These are phyloP conservation scores for Candida freyschussii DNA, from an alignment of 1,139 yeast species.

Conservation along the genomic window DNA sequence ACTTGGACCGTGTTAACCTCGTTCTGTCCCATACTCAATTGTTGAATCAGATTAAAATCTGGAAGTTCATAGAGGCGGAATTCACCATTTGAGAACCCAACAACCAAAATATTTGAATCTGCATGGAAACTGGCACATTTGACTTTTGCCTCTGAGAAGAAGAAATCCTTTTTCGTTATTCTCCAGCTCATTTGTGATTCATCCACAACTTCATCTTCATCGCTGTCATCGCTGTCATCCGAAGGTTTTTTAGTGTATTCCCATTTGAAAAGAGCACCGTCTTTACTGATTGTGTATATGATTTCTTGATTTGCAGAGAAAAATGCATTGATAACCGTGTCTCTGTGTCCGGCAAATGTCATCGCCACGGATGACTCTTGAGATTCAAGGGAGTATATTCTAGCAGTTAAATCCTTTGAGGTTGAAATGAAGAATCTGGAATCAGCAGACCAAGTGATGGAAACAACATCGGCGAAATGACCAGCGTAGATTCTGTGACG, in stretches of 20 bases:
- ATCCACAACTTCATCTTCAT: constrained; percentile 37
- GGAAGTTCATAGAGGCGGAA: constrained; percentile 90
- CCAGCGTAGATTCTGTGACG: constrained; percentile 90
- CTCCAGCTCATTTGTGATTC: constrained; percentile 61
- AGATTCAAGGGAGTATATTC: constrained; percentile 73
- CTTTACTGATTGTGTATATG: constrained; percentile 87
- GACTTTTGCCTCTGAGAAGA: constrained; percentile 67
- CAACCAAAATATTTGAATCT: constrained; percentile 62
- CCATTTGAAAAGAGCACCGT: constrained; percentile 94
- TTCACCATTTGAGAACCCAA: constrained; percentile 90
- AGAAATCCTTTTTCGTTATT: constrained; percentile 72
- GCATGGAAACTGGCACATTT: constrained; percentile 84
- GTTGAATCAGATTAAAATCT: constrained; percentile 73
- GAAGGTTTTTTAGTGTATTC: constrained; percentile 60
- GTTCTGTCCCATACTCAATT: constrained; percentile 87
- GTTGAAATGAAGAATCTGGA: constrained; percentile 83
- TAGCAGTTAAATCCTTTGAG: constrained; percentile 85
- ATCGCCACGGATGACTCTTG: constrained; percentile 79
- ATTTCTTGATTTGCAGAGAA: constrained; percentile 82
- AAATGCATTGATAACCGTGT: constrained; percentile 80
- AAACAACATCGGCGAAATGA: constrained; percentile 77
- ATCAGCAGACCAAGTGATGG: constrained; percentile 85
- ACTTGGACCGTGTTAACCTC: constrained; percentile 78
- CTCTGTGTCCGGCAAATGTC: constrained; percentile 90
- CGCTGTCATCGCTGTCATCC: constrained; percentile 33